Percentiles rank a stretch among this genome's conserved stretches.
phyloP scores from a whole-genome alignment of 768 basidiomycete species.

The Candolleomyces efflorescens region DNA sequence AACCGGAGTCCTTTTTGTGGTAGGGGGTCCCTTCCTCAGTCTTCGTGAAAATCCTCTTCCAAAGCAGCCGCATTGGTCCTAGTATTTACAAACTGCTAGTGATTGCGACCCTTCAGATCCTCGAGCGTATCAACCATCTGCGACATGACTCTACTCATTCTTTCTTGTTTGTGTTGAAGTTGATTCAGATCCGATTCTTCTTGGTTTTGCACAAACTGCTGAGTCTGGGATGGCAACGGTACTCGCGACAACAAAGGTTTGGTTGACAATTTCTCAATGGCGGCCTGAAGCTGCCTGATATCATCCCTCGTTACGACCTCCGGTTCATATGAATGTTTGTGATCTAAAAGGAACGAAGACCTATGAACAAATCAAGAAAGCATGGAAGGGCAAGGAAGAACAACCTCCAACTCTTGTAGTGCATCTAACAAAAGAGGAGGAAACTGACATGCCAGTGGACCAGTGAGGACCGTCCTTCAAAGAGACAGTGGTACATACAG shows the following conservation, averaged over 20 bases:
- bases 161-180: neutral
- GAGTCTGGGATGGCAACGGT: neutral
- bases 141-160: neutral
- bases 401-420: constrained; percentile 24
- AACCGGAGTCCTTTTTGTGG: neutral
- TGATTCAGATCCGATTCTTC: neutral
- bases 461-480: constrained; percentile 22
- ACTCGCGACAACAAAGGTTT: neutral
- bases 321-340: constrained; percentile 5
- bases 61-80: no score
- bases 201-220: no score
- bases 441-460: constrained; percentile 12
- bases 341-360: constrained; percentile 24
- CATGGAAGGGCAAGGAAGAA: constrained; percentile 12
- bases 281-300: neutral
- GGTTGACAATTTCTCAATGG: neutral
- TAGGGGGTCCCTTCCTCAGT: constrained; percentile 3
- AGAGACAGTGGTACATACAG: constrained; percentile 26
- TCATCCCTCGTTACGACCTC: neutral
- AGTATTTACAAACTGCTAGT: neutral
- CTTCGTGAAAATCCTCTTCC: constrained; percentile 3
- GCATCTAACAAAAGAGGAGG: constrained; percentile 16
- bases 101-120: neutral
- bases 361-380: constrained; percentile 20
- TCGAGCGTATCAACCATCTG: neutral